Percentiles rank a stretch among this genome's conserved stretches.
These are phyloP conservation scores for Schoenoplectus tabernaemontani DNA, from an alignment of 202 grass and related monocot genomes.

Conservation along the genomic window DNA sequence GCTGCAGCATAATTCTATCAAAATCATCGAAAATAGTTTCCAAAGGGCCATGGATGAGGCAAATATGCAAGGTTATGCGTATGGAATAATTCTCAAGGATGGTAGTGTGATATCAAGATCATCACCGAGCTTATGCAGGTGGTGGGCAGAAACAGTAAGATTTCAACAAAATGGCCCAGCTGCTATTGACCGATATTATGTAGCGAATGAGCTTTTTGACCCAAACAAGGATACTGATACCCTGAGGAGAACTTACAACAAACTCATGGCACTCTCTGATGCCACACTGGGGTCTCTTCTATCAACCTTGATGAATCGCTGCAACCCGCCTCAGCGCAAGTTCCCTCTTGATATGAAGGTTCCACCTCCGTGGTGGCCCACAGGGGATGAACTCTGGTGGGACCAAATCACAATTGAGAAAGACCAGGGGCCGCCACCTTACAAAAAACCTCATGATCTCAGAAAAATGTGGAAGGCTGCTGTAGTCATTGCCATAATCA, in stretches of 20 bases:
- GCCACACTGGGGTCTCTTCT: constrained; percentile 14
- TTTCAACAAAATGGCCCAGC: constrained; percentile 4
- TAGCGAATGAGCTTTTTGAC: neutral
- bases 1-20: constrained; percentile 1
- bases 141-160: constrained; percentile 30
- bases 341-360: constrained; percentile 24
- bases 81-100: constrained; percentile 19
- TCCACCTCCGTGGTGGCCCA: constrained; percentile 33
- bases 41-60: constrained; percentile 20
- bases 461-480: constrained; percentile 25
- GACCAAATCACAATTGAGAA: neutral
- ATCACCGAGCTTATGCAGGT: constrained; percentile 16
- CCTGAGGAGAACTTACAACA: neutral
- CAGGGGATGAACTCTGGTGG: constrained; percentile 27
- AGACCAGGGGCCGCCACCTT: constrained; percentile 15
- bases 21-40: constrained; percentile 24
- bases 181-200: neutral
- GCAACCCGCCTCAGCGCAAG: constrained; percentile 25
- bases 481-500: constrained; percentile 32
- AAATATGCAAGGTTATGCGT: constrained; percentile 26
- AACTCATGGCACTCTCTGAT: constrained; percentile 21
- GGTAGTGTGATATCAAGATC: neutral
- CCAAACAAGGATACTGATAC: neutral
- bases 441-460: constrained; percentile 30
- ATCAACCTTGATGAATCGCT: constrained; percentile 24